Evolutionary conservation across 2,329 filamentous ascomycete genomes (phyloP).

Genomic region (Diaporthe citriasiana): DNA sequence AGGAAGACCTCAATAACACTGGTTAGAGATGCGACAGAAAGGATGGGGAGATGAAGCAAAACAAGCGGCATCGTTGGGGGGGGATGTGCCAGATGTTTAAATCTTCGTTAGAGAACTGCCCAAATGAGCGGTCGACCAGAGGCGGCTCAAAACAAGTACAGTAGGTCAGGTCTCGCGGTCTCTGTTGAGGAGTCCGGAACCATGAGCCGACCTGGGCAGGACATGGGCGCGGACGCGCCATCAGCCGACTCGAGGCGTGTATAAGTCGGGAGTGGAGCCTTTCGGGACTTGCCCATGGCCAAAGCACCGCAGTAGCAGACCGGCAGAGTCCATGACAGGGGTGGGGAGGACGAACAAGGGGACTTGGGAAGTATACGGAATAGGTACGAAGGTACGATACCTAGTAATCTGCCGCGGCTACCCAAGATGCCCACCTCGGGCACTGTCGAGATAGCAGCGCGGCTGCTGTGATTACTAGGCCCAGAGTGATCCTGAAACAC

Average conservation of each 20-base stretch:
- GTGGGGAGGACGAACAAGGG: neutral
- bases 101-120: constrained; percentile 41
- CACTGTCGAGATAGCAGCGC: constrained; percentile 38
- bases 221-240: constrained; percentile 41
- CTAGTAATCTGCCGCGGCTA: constrained; percentile 35
- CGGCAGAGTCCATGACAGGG: constrained; percentile 27
- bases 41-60: constrained; percentile 37
- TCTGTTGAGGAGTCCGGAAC: constrained; percentile 37
- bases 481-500: constrained; percentile 41
- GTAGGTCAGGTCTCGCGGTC: constrained; percentile 39
- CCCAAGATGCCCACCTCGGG: constrained; percentile 35
- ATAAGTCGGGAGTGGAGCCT: constrained; percentile 39
- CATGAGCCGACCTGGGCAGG: constrained; percentile 39
- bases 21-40: constrained; percentile 25
- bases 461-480: constrained; percentile 40
- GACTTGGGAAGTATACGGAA: constrained; percentile 5
- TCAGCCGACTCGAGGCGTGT: constrained; percentile 41
- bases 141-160: constrained; percentile 40
- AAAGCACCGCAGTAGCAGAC: constrained; percentile 18
- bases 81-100: constrained; percentile 43
- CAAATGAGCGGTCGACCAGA: constrained; percentile 40
- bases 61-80: constrained; percentile 33
- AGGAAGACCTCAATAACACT: constrained; percentile 30
- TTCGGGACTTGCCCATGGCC: constrained; percentile 39
- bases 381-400: constrained; percentile 25